Base-by-base conservation (phyloP, 331 rosid species). In the Erythrophleum ivorense region DNA sequence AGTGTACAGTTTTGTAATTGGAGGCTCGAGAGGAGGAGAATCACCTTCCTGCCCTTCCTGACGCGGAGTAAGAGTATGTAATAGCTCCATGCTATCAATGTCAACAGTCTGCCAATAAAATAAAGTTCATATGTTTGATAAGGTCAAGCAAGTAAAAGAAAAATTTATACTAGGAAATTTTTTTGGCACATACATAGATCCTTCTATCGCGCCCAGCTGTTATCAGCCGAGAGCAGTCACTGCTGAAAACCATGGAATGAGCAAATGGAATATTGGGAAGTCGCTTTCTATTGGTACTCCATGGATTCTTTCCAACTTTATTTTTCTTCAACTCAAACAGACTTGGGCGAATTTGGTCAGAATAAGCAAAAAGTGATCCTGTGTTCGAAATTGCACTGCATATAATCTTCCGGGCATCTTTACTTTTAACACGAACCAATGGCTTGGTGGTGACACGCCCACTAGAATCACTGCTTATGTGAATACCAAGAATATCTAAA, bases 101-200 rank as follows among this genome's bases (percentile, higher is more conserved):
- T 92, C 94, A 64, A 92, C 89, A 78, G 92, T 94, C 98, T 70
- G 79, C 45, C n/a, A 60, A 50, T n/a, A n/a, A n/a, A n/a, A n/a
- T n/a, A n/a, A n/a, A n/a, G n/a, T n/a, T n/a, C n/a, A n/a, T n/a
- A n/a, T n/a, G n/a, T n/a, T n/a, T n/a, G n/a, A n/a, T n/a, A n/a
- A n/a, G n/a, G n/a, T n/a, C n/a, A n/a, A n/a, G n/a, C n/a, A n/a
- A n/a, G n/a, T n/a, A n/a, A n/a, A n/a, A n/a, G n/a, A n/a, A n/a
- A n/a, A n/a, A n/a, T n/a, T n/a, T n/a, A n/a, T n/a, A n/a, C n/a
- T n/a, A n/a, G n/a, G n/a, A n/a, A n/a, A n/a, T n/a, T n/a, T n/a
- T n/a, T n/a, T n/a, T n/a, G n/a, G n/a, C n/a, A n/a, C 98, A 92
- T 88, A 94, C 98, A 83, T 92, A 92, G 84, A 94, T 92, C 81